Evolutionary conservation across 306 rosid species (phyloP).

Genomic region (Rubus parviflorus): DNA sequence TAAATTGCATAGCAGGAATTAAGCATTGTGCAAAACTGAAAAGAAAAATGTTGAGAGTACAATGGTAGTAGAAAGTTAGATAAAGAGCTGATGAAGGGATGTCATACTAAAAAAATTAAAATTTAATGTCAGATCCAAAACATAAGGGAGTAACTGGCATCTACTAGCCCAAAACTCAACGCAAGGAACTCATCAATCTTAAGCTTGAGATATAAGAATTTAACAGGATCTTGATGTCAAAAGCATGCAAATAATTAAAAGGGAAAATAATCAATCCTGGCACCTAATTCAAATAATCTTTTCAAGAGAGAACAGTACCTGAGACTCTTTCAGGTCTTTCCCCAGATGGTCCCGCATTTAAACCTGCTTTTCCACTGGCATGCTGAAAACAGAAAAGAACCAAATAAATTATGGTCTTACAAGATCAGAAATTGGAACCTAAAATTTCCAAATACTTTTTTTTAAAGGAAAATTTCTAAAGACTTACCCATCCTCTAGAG

Average conservation of each 20-base stretch:
- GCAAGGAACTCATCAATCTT: not conserved
- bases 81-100: slow-evolving; percentile 1
- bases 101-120: not conserved
- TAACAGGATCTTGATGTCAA: not conserved
- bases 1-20: slow-evolving; percentile 33
- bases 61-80: not conserved
- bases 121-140: not conserved
- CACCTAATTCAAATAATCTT: slow-evolving; percentile 19
- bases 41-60: not conserved
- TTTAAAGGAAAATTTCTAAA: not conserved
- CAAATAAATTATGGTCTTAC: slow-evolving; percentile 34
- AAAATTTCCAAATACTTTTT: not conserved
- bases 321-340: slow-evolving; percentile 72
- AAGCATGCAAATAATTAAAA: not conserved
- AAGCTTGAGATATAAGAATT: not conserved
- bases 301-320: slow-evolving; percentile 49
- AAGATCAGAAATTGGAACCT: slow-evolving; percentile 13
- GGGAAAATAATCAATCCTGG: slow-evolving; percentile 12
- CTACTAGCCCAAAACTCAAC: not conserved
- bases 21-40: slow-evolving; percentile 11
- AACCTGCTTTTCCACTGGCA: slow-evolving; percentile 66
- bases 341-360: slow-evolving; percentile 54
- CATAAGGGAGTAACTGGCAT: not conserved
- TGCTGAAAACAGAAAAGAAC: slow-evolving; percentile 50
- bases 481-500: slow-evolving; percentile 81